Evolutionary conservation across 805 yeast genomes (phyloP), one percentile per base, ranked within the genome.

Genomic region (Candida wancherniae): DNA sequence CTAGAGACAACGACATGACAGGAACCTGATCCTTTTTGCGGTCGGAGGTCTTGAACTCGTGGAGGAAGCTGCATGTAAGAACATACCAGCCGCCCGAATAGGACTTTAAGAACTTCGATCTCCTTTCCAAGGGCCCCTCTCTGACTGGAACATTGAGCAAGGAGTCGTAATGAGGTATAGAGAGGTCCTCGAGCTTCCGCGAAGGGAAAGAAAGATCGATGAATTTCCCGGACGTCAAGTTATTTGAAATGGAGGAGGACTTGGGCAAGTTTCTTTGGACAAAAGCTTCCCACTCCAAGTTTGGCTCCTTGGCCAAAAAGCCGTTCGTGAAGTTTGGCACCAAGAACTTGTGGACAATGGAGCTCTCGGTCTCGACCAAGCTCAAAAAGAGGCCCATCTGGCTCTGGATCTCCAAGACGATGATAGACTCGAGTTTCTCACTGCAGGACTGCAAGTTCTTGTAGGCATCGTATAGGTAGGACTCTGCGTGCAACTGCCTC

Each of bases 11-110:
- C 0, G 95, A 86, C 84, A 84, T 80, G 15, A 84, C 78, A 2
- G 97, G 97, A 10, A 69, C 51, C 31, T 84, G 73, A 54, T 87
- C 96, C 50, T 75, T 82, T 49, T 78, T 82, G 34, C 95, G 71
- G 55, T 88, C 95, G 3, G 77, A 58, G 1, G 86, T 48, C 62
- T 87, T 88, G 61, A 90, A 84, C 61, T 90, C 98, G 55, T 92
- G 97, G 34, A 90, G 63, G 49, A 76, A 87, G 34, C 79, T 78
- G 34, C 96, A 83, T 3, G 98, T 87, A 44, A 90, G 66, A 12
- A 90, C 95, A 53, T 86, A 92, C 77, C 83, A 92, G 3, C 92
- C 95, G 40, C 78, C 73, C 4, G 94, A 76, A 58, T 87, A 92
- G n/a, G 90, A 81, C 63, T 88, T 88, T 43, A 92, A 67, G 55